Evolutionary conservation across 257 asterid genomes (phyloP).

Genomic region (Solanum appendiculatum): DNA sequence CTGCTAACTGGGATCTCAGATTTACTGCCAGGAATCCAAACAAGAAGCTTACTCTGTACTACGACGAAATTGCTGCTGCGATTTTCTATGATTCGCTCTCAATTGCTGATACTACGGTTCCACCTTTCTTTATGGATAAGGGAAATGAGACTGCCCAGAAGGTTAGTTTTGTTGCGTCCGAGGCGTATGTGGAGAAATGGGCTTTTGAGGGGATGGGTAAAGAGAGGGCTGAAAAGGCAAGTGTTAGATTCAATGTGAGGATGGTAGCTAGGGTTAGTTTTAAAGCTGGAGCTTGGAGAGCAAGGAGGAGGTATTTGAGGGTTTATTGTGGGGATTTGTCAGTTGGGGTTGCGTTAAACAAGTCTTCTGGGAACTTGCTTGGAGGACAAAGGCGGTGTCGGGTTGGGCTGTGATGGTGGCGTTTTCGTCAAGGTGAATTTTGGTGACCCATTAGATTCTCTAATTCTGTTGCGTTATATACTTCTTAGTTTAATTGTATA

Average conservation of each 20-base stretch:
- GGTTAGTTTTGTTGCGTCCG: conserved; percentile 54
- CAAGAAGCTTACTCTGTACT: conserved; percentile 45
- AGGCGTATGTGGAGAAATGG: conserved; percentile 35
- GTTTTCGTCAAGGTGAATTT: background rate
- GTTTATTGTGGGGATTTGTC: conserved; percentile 62
- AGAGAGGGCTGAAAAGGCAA: conserved; percentile 31
- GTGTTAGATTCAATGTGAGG: conserved; percentile 48
- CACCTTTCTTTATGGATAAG: conserved; percentile 63
- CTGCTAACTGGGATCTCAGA: conserved; percentile 36
- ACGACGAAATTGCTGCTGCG: conserved; percentile 37
- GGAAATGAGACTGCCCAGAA: conserved; percentile 38
- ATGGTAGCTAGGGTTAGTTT: conserved; percentile 51
- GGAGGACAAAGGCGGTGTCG: conserved; percentile 58
- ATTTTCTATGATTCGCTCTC: conserved; percentile 18
- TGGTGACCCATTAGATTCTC: background rate
- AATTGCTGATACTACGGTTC: conserved; percentile 38
- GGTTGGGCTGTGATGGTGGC: conserved; percentile 47
- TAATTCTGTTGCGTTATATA: background rate
- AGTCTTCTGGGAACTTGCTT: conserved; percentile 34
- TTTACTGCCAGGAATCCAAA: conserved; percentile 82
- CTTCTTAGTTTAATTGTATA: background rate
- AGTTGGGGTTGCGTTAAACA: conserved; percentile 30
- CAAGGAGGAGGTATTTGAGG: conserved; percentile 55
- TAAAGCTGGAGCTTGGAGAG: conserved; percentile 73
- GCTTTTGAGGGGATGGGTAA: conserved; percentile 36